A percentile compares a stretch with the other conserved stretches of the same genome.
Conservation (phyloP, 257 asterid genomes). For the Anisodus tanguticus region DNA sequence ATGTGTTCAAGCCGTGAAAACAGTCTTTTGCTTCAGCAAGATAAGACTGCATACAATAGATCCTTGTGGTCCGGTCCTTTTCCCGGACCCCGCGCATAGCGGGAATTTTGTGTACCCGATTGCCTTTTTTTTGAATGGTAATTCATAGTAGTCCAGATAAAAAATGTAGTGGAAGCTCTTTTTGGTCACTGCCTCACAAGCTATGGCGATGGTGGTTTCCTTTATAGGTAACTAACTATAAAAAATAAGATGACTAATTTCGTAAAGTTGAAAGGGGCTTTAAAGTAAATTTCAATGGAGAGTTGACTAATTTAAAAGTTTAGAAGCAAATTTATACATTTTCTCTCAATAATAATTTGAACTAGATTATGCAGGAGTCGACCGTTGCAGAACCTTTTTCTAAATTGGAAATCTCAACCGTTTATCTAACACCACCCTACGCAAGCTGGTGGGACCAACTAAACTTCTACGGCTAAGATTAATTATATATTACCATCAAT, state of each 20-base stretch:
- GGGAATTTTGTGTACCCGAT: too few species aligned
- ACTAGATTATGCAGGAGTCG: background rate
- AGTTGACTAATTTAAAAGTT: background rate
- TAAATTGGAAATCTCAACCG: background rate
- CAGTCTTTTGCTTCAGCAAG: too few species aligned
- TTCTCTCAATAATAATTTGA: background rate
- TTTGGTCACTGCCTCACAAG: too few species aligned
- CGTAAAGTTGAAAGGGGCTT: background rate
- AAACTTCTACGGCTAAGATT: background rate
- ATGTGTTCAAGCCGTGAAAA: too few species aligned
- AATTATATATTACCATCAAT: background rate
- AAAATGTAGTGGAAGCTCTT: too few species aligned
- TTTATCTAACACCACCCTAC: background rate
- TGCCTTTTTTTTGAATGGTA: too few species aligned
- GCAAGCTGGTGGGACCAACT: background rate
- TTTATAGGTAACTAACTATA: too few species aligned
- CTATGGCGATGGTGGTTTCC: too few species aligned
- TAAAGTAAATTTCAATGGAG: background rate
- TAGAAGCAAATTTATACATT: background rate
- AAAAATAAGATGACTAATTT: background rate
- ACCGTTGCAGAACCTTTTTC: constrained; percentile 22
- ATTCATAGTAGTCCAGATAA: too few species aligned
- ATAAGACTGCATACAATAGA: too few species aligned
- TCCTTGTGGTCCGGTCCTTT: too few species aligned
- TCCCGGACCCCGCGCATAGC: too few species aligned